Evolutionary conservation across 208 protist genomes (phyloP).

Genomic region (Acanthamoeba sp.): DNA sequence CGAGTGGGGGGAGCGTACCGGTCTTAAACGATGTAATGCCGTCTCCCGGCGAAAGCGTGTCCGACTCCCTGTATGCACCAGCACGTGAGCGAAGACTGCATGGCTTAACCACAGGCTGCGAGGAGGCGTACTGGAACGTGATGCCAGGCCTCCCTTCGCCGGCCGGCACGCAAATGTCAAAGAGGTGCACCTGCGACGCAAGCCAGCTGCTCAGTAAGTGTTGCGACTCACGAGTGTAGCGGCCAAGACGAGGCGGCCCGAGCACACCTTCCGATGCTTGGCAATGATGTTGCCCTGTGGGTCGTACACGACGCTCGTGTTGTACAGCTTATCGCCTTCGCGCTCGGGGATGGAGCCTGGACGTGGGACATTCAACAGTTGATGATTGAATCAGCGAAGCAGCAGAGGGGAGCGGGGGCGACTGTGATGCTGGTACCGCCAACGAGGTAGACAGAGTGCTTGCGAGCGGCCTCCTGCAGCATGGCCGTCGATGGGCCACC

Average conservation of each 20-base stretch:
- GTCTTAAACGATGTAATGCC: conserved; percentile 18
- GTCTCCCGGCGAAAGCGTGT: conserved; percentile 59
- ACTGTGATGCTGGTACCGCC: conserved; percentile 70
- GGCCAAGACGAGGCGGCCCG: neutral
- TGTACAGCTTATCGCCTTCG: conserved; percentile 94
- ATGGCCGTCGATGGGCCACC: conserved; percentile 23
- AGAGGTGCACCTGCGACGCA: conserved; percentile 61
- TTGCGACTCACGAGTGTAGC: too few species aligned
- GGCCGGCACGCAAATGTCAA: conserved; percentile 66
- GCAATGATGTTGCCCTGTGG: conserved; percentile 93
- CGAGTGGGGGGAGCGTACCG: too few species aligned
- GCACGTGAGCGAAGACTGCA: neutral
- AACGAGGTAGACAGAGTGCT: conserved; percentile 81
- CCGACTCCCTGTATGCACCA: conserved; percentile 40
- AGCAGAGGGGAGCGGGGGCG: neutral
- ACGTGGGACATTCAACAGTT: conserved; percentile 91
- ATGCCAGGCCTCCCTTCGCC: conserved; percentile 53
- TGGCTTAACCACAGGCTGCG: too few species aligned
- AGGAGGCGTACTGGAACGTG: conserved; percentile 34
- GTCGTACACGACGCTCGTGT: conserved; percentile 95
- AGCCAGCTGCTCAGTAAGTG: too few species aligned
- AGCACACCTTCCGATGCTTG: conserved; percentile 91
- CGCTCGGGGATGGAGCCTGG: conserved; percentile 96
- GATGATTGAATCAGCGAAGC: too few species aligned
- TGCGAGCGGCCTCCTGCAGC: conserved; percentile 75